Evolutionary conservation across 345 rosid species (phyloP).

Genomic region (Salix udensis): DNA sequence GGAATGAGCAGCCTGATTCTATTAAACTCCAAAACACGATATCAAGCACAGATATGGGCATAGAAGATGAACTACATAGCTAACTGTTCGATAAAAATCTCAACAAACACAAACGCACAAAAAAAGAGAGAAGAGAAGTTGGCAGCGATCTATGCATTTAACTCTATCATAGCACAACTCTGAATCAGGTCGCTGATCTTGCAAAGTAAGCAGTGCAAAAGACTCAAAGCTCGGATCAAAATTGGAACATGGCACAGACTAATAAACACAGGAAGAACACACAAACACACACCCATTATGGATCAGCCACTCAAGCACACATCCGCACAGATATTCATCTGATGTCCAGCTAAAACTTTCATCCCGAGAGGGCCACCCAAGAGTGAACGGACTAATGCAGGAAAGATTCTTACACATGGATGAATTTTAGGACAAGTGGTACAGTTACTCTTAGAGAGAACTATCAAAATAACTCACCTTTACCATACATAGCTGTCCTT

Average conservation of each 20-base stretch:
- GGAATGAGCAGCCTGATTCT: too few species aligned
- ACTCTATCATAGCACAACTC: background rate
- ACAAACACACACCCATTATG: background rate
- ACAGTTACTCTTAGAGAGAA: too few species aligned
- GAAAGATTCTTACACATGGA: background rate
- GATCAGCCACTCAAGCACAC: too few species aligned
- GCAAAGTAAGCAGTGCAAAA: background rate
- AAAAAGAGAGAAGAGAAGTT: too few species aligned
- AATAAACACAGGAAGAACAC: background rate
- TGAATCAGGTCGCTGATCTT: background rate
- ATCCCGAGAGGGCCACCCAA: background rate
- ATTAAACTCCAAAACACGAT: too few species aligned
- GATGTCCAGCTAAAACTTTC: background rate
- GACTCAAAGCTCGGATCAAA: background rate
- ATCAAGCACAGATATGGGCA: too few species aligned
- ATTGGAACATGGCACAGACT: background rate
- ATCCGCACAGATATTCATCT: background rate
- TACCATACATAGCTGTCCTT: constrained; percentile 86
- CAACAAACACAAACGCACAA: too few species aligned
- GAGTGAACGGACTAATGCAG: background rate
- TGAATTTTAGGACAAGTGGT: too few species aligned
- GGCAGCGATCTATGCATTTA: too few species aligned
- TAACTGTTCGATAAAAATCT: too few species aligned
- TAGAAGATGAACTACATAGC: too few species aligned
- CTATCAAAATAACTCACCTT: constrained; percentile 47